Evolutionary conservation across 257 asterid species (phyloP).

Genomic region (Przewalskia tangutica): DNA sequence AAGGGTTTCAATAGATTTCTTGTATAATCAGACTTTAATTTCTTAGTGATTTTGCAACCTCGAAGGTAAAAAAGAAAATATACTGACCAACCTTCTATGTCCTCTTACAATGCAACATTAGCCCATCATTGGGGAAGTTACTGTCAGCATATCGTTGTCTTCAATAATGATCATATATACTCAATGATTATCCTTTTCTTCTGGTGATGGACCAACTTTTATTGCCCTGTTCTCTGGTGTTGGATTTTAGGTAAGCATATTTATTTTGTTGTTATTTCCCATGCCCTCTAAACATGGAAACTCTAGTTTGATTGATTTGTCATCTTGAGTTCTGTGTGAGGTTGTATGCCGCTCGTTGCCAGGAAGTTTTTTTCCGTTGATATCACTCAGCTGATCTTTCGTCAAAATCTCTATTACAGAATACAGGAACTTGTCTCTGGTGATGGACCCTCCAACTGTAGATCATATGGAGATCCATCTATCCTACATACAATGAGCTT

Average conservation of each 20-base stretch:
- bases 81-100: background rate
- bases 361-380: background rate
- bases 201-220: background rate
- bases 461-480: conserved; percentile 17
- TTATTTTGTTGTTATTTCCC: background rate
- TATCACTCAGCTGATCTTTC: background rate
- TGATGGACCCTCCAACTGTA: conserved; percentile 8
- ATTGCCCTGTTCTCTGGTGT: background rate
- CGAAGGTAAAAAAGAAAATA: too few species aligned
- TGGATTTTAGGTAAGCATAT: background rate
- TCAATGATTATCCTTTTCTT: background rate
- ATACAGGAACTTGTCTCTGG: conserved; percentile 15
- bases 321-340: background rate
- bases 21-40: background rate
- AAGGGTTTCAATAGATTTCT: background rate
- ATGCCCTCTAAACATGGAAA: background rate
- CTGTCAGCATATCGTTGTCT: background rate
- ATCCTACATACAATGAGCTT: conserved; percentile 9
- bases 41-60: background rate
- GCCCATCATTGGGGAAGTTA: background rate
- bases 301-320: background rate
- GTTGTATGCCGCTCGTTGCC: background rate
- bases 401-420: conserved; percentile 9
- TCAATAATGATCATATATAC: background rate
- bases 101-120: background rate